phyloP scores from a whole-genome alignment of 441 rosid species.

The Eruca vesicaria region DNA sequence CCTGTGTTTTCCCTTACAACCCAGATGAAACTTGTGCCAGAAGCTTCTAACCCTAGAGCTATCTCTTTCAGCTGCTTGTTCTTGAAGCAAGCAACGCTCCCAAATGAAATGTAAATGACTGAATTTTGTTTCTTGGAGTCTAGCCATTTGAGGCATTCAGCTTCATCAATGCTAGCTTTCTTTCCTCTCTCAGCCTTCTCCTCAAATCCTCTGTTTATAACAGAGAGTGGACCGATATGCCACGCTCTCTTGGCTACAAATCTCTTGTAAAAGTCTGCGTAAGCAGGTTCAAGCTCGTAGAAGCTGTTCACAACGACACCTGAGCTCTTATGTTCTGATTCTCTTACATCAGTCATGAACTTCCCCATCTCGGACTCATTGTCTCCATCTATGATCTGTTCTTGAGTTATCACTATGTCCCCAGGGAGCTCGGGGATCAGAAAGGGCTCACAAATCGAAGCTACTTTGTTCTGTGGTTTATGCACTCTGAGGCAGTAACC shows the following conservation, averaged over 20 bases:
- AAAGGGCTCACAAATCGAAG: conserved; percentile 37
- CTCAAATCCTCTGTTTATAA: conserved; percentile 29
- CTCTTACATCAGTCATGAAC: conserved; percentile 15
- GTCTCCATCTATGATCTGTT: conserved; percentile 28
- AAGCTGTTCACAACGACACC: conserved; percentile 58
- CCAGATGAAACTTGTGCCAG: conserved; percentile 42
- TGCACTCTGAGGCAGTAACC: not conserved
- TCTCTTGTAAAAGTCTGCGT: conserved; percentile 44
- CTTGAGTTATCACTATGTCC: conserved; percentile 38
- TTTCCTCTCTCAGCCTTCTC: conserved; percentile 44
- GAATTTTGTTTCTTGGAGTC: conserved; percentile 47
- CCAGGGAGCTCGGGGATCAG: conserved; percentile 44
- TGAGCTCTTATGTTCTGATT: conserved; percentile 37
- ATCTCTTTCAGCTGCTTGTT: conserved; percentile 41
- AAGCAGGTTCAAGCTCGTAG: conserved; percentile 51
- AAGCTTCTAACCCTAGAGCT: conserved; percentile 46
- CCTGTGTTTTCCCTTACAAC: conserved; percentile 36
- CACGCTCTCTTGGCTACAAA: conserved; percentile 37
- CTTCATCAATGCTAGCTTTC: conserved; percentile 37
- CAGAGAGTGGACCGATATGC: conserved; percentile 48
- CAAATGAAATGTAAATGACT: conserved; percentile 65
- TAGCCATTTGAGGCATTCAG: conserved; percentile 54
- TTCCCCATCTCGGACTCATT: not conserved
- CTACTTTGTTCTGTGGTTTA: conserved; percentile 30
- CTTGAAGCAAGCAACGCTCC: conserved; percentile 39